Evolutionary conservation across 1,284 basidiomycete species (phyloP), one percentile per base, ranked within the genome.

Genomic region (Sporisorium exsertum): DNA sequence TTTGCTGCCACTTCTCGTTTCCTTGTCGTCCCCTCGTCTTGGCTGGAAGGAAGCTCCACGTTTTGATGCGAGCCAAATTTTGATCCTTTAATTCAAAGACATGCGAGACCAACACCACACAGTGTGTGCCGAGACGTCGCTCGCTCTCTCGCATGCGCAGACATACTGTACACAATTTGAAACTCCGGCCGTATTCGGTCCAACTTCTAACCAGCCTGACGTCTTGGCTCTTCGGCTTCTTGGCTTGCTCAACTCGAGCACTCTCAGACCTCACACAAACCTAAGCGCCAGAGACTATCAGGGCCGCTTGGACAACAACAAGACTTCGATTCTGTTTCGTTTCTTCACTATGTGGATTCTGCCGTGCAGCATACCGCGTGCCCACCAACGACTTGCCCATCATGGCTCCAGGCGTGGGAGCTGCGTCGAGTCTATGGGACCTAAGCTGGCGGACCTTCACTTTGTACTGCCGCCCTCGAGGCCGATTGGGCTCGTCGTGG

Each of bases 91-190:
- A 29, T 49, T 29, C n/a, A n/a, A n/a, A n/a, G n/a, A 16, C 26
- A 32, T 32, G 29, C 27, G 49, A 50, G 27, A 50, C 49, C 49
- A 50, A 50, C 49, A 50, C 49, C 18, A 12, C 6, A 20, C 22
- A 52, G 24, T 16, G 15, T 40, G 52, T n/a, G n/a, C n/a, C 37
- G 18, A 37, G 46, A 47, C 43, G 26, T 47, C n/a, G n/a, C 18
- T 20, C 40, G 18, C n/a, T 20, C 40, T 2, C n/a, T 8, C 9
- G 32, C 42, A 53, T 55, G 52, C 51, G 37, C 2, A 46, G 42
- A 24, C 10, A 29, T 52, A n/a, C n/a, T n/a, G n/a, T n/a, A 54
- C 61, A 43, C 26, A 64, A 18, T 64, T 64, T 64, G 61, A 64
- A 40, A 64, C 45, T 46, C 61, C 61, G 61, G 27, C 54, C n/a